phyloP scores from a whole-genome alignment of 164 flowering plant genomes.

The Buxus sempervirens region DNA sequence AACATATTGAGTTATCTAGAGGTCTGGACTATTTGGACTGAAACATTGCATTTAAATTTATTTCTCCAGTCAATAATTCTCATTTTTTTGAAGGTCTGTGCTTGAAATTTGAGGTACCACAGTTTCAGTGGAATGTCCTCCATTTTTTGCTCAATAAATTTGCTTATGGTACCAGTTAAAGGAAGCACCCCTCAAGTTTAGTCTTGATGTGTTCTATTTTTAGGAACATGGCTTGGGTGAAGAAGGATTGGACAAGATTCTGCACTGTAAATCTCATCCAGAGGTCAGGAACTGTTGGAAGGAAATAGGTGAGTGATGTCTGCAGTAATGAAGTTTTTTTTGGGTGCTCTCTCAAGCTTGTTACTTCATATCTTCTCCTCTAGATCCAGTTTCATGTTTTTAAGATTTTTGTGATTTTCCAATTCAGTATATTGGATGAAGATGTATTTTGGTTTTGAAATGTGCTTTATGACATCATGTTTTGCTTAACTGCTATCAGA shows the following conservation, averaged over 20 bases:
- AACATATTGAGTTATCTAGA: too few relatives aligned
- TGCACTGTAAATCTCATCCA: slow-evolving; percentile 25
- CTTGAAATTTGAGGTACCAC: not conserved
- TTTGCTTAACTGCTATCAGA: too few relatives aligned
- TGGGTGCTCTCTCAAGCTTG: not conserved
- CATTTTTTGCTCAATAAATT: not conserved
- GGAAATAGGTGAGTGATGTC: slow-evolving; percentile 32
- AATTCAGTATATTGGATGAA: too few relatives aligned
- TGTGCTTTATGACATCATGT: too few relatives aligned
- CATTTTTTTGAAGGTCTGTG: not conserved
- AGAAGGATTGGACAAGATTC: slow-evolving; percentile 44
- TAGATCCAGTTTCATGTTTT: too few relatives aligned
- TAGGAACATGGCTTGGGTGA: slow-evolving; percentile 41
- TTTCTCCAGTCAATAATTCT: too few relatives aligned
- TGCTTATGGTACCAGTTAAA: not conserved
- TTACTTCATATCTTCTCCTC: not conserved
- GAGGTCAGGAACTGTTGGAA: slow-evolving; percentile 38
- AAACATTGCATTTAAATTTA: not conserved
- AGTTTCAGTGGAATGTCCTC: not conserved
- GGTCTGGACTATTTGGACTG: not conserved
- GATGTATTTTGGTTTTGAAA: too few relatives aligned
- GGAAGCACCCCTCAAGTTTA: not conserved
- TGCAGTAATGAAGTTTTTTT: not conserved
- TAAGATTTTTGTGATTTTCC: too few relatives aligned
- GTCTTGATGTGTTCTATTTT: not conserved